A percentile compares a stretch with the other conserved stretches of the same genome.
phyloP scores from a whole-genome alignment of 148 eudicot species.

The Nepenthes mirabilis region DNA sequence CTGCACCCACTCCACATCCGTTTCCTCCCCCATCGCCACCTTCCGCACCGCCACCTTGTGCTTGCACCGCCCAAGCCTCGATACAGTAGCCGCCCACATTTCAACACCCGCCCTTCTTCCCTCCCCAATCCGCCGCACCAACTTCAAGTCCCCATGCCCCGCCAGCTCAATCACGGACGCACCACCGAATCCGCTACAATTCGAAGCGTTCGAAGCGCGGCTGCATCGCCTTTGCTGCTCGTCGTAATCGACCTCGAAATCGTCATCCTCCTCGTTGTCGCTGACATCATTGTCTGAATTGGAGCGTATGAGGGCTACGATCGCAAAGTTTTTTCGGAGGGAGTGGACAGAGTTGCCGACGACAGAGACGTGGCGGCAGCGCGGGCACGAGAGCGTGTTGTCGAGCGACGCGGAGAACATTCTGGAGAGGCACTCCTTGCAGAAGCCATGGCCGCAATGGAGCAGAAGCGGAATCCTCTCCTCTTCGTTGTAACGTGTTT shows the following conservation, averaged over 20 bases:
- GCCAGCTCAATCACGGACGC: conserved; percentile 36
- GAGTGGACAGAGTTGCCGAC: conserved; percentile 87
- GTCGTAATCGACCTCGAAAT: conserved; percentile 7
- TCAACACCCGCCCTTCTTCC: conserved; percentile 56
- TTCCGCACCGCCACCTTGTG: conserved; percentile 84
- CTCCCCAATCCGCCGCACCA: conserved; percentile 53
- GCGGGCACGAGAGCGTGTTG: conserved; percentile 67
- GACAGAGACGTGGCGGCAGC: conserved; percentile 77
- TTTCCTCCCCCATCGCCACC: conserved; percentile 49
- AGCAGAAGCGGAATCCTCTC: conserved; percentile 70
- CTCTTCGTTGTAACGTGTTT: conserved; percentile 67
- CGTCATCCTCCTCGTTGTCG: conserved; percentile 10
- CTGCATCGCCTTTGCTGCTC: conserved; percentile 12
- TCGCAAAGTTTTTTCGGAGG: conserved; percentile 61
- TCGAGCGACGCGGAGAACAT: conserved; percentile 58
- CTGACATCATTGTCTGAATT: conserved; percentile 13
- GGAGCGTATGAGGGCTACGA: conserved; percentile 28
- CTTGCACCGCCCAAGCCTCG: conserved; percentile 12
- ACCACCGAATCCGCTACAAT: conserved; percentile 7
- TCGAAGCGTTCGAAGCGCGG: conserved; percentile 10
- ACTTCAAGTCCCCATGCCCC: conserved; percentile 48
- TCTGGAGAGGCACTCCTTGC: conserved; percentile 66
- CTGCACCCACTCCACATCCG: conserved; percentile 70
- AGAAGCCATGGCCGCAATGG: conserved; percentile 94
- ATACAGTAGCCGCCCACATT: conserved; percentile 54